These are phyloP conservation scores for Teunomyces kruisii DNA, from an alignment of 805 yeast species.

Conservation along the genomic window DNA sequence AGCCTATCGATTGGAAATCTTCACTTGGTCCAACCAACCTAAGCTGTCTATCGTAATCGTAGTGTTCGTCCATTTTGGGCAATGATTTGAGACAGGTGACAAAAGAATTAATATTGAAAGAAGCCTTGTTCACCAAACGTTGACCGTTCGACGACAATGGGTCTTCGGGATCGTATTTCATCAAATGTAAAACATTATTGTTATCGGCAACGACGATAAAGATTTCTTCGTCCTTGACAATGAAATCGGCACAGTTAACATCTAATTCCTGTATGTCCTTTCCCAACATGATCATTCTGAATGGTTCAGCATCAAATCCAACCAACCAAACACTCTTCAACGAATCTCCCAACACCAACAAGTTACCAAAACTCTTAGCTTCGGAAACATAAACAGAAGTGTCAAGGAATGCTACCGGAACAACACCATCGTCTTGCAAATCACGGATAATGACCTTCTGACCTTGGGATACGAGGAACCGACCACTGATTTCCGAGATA, in stretches of 20 bases:
- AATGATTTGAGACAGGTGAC: slow-evolving; percentile 55
- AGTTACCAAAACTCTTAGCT: slow-evolving; percentile 78
- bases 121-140: slow-evolving; percentile 63
- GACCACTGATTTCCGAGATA: slow-evolving; percentile 76
- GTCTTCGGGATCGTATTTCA: slow-evolving; percentile 92
- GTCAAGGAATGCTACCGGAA: slow-evolving; percentile 92
- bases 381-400: slow-evolving; percentile 78
- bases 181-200: slow-evolving; percentile 61
- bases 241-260: slow-evolving; percentile 72
- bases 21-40: slow-evolving; percentile 14
- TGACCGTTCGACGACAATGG: slow-evolving; percentile 81
- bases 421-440: slow-evolving; percentile 82
- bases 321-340: slow-evolving; percentile 73
- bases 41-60: slow-evolving; percentile 23
- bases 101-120: slow-evolving; percentile 65
- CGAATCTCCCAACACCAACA: slow-evolving; percentile 79
- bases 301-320: slow-evolving; percentile 95
- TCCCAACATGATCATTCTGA: slow-evolving; percentile 75
- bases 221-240: slow-evolving; percentile 68
- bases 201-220: slow-evolving; percentile 69
- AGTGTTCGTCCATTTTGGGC: slow-evolving; percentile 36
- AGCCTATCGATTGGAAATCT: slow-evolving; percentile 67
- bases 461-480: slow-evolving; percentile 83
- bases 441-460: slow-evolving; percentile 79
- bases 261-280: slow-evolving; percentile 67